phyloP scores from a whole-genome alignment of 371 early-diverging fungal species.

The Mycotypha africana region DNA sequence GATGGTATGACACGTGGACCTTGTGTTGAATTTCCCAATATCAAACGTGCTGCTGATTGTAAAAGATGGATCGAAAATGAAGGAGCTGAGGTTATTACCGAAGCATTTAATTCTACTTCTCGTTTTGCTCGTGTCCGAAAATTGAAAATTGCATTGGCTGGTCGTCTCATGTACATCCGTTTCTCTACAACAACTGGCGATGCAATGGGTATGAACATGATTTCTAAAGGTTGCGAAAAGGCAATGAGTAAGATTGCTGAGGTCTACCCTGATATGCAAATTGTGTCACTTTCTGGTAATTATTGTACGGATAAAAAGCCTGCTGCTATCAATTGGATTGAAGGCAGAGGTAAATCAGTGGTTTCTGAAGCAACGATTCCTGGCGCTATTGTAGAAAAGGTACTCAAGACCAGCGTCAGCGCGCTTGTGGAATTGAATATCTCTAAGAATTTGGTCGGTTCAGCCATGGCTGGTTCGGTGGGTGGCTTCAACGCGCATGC shows the following conservation, averaged over 20 bases:
- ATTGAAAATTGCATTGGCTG: slow-evolving; percentile 85
- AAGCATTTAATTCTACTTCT: slow-evolving; percentile 83
- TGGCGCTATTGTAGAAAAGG: slow-evolving; percentile 69
- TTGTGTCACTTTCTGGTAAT: slow-evolving; percentile 87
- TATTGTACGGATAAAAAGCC: slow-evolving; percentile 98
- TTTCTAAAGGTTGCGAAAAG: slow-evolving; percentile 91
- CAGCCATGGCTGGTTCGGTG: slow-evolving; percentile 92
- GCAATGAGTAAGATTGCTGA: slow-evolving; percentile 57
- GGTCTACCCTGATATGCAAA: slow-evolving; percentile 69
- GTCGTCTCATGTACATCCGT: slow-evolving; percentile 75
- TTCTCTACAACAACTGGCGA: slow-evolving; percentile 93
- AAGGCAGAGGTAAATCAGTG: slow-evolving; percentile 94
- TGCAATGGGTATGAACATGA: slow-evolving; percentile 99
- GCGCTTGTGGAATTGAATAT: slow-evolving; percentile 78
- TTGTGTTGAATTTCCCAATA: slow-evolving; percentile 76
- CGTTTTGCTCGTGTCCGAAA: slow-evolving; percentile 81
- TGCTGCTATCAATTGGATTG: slow-evolving; percentile 95
- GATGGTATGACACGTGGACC: slow-evolving; percentile 96
- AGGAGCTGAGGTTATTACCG: slow-evolving; percentile 62
- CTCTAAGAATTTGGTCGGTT: slow-evolving; percentile 88
- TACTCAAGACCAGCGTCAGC: slow-evolving; percentile 82
- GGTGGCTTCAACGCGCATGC: slow-evolving; percentile 97
- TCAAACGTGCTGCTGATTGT: slow-evolving; percentile 63
- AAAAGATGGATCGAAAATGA: slow-evolving; percentile 74
- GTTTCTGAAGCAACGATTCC: slow-evolving; percentile 87